A percentile compares a stretch with the other conserved stretches of the same genome.
Evolutionary conservation across 2,329 filamentous ascomycete species (phyloP).

Genomic region (Lachnellula arida): DNA sequence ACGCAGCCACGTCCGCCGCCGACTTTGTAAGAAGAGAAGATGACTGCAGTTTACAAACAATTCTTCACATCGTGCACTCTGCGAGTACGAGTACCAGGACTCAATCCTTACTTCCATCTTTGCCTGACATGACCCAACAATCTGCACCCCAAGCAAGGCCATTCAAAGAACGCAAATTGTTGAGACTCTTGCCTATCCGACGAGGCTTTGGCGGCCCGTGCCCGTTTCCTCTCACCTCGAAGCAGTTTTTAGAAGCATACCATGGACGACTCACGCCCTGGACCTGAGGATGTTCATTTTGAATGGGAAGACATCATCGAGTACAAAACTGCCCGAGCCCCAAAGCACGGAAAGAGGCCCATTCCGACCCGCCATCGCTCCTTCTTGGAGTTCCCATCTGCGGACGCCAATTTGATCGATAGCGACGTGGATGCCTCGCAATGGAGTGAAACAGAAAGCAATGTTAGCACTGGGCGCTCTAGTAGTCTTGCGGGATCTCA

Average conservation of each 20-base stretch:
- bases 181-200: no score
- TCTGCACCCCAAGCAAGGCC: no score
- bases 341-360: neutral
- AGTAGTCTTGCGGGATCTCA: neutral
- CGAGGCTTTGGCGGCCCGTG: neutral
- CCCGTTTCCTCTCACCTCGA: neutral
- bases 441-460: slow-evolving; percentile 6
- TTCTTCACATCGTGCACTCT: no score
- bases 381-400: neutral
- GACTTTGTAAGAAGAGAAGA: no score
- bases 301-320: slow-evolving; percentile 11
- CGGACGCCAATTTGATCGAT: neutral
- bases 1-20: no score
- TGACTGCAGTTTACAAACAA: no score
- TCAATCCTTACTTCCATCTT: no score
- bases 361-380: neutral
- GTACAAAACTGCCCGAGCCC: neutral
- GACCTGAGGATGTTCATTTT: slow-evolving; percentile 9
- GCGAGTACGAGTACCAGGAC: no score
- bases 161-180: no score
- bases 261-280: slow-evolving; percentile 10
- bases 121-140: no score
- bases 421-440: slow-evolving; percentile 1
- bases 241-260: neutral
- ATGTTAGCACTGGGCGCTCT: neutral